Base-by-base conservation (phyloP, 306 rosid genomes). In the Aeschynomene evenia region DNA sequence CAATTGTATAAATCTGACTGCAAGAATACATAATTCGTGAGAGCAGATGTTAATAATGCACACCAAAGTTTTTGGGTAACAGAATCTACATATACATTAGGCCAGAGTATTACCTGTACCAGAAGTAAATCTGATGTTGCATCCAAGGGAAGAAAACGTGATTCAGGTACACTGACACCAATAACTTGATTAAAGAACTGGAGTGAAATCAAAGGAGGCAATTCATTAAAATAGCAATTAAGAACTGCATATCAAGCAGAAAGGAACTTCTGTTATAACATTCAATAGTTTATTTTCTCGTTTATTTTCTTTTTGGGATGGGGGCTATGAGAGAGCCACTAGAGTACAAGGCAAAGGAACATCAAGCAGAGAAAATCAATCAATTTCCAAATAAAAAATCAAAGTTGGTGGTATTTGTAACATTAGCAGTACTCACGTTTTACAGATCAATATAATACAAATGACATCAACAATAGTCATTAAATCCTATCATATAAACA, bases 1-100 rank as follows among this genome's bases (percentile, higher is more conserved):
- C 24, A 75, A 37, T 73, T 77, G 79, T 75, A 91, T 10, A 88
- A 78, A 81, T 86, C 88, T 40, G 97, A 88, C 97, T 88, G 92
- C 80, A 85, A 60, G 50, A 70, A 34, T 22, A 74, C 53, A 75
- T 46, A 19, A 67, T 66, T 63, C 71, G 51, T 21, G 63, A 45
- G 31, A 66, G 9, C 26, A 3, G 9, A 53, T 22, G 11, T 72
- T 63, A 59, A 53, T 20, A 50, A 26, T 19, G 6, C 50, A 72
- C 21, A 34, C 22, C 65, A 15, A 64, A 54, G 23, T 18, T 62
- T 16, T 7, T 34, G 31, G n/a, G 46, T n/a, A 71, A 46, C 48
- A 42, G 4, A 70, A 19, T 33, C 63, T 26, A 66, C 21, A 70
- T 9, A 39, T 16, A 9, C 50, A 63, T 45, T 16, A 69, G 68